Conservation (phyloP, 345 rosid genomes). For the Arabidopsis thaliana region DNA sequence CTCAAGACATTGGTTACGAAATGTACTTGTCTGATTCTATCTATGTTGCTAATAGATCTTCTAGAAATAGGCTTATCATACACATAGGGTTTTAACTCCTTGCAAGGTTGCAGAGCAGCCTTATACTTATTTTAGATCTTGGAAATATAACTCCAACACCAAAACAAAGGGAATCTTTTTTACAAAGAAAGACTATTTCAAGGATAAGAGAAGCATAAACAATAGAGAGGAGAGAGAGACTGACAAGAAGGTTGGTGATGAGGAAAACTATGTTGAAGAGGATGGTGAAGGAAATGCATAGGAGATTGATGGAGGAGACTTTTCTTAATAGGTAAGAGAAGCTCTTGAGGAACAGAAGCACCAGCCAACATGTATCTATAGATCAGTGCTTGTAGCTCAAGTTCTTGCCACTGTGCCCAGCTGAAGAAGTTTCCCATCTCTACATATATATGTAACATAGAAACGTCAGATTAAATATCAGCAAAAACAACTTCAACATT, state of each 20-base stretch:
- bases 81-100: too few species aligned
- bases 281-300: conserved; percentile 49
- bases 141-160: conserved; percentile 28
- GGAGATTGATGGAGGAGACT: conserved; percentile 52
- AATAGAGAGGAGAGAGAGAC: conserved; percentile 10
- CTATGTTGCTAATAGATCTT: conserved; percentile 13
- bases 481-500: conserved; percentile 10
- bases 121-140: conserved; percentile 25
- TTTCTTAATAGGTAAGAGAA: conserved; percentile 63
- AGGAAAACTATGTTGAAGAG: conserved; percentile 42
- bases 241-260: conserved; percentile 37
- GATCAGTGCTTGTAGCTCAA: conserved; percentile 89
- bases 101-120: too few species aligned
- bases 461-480: conserved; percentile 10
- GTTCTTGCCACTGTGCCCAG: conserved; percentile 86
- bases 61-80: not conserved
- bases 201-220: conserved; percentile 2
- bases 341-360: conserved; percentile 70
- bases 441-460: conserved; percentile 31
- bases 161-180: not conserved
- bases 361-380: conserved; percentile 81
- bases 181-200: conserved; percentile 10
- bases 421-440: conserved; percentile 82
- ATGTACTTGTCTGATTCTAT: not conserved
- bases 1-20: conserved; percentile 17